These are phyloP conservation scores for Debaryomycetaceae sp. DNA, from an alignment of 1,139 yeast genomes.

Conservation along the genomic window DNA sequence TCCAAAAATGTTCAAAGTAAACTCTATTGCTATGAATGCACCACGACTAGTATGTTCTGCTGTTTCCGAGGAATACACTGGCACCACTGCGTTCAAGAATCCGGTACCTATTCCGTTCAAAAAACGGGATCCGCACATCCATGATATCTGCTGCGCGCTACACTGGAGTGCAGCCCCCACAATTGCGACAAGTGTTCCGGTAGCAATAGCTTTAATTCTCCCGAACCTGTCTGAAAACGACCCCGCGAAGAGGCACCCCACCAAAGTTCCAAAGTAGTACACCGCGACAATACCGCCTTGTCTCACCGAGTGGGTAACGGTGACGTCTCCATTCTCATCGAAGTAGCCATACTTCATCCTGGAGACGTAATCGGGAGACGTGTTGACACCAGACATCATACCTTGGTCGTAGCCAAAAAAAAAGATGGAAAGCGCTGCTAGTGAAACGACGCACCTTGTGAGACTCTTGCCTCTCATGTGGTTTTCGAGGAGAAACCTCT, in stretches of 20 bases:
- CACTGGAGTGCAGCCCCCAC: conserved; percentile 27
- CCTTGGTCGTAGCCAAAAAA: conserved; percentile 75
- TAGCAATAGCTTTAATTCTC: conserved; percentile 20
- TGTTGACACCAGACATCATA: conserved; percentile 59
- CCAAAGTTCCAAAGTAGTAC: conserved; percentile 30
- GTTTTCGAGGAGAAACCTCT: conserved; percentile 7
- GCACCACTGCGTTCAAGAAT: conserved; percentile 23
- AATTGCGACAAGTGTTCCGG: conserved; percentile 20
- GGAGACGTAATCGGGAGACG: conserved; percentile 28
- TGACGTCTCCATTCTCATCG: conserved; percentile 17
- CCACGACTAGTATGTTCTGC: conserved; percentile 31
- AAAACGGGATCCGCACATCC: conserved; percentile 32
- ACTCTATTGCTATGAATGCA: conserved; percentile 27
- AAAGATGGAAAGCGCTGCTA: conserved; percentile 13
- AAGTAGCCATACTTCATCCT: conserved; percentile 21
- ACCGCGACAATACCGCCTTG: conserved; percentile 40
- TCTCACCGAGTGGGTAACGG: conserved; percentile 26
- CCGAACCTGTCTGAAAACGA: conserved; percentile 23
- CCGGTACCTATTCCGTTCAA: conserved; percentile 39
- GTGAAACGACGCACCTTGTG: conserved; percentile 11
- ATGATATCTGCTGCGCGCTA: conserved; percentile 16
- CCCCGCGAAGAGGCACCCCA: conserved; percentile 28
- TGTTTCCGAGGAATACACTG: conserved; percentile 29
- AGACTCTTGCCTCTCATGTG: conserved; percentile 9
- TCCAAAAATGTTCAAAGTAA: conserved; percentile 25